A percentile compares a stretch with the other conserved stretches of the same genome.
Conservation (phyloP, 2,329 filamentous ascomycete genomes). For the Teratosphaeria nubilosa region DNA sequence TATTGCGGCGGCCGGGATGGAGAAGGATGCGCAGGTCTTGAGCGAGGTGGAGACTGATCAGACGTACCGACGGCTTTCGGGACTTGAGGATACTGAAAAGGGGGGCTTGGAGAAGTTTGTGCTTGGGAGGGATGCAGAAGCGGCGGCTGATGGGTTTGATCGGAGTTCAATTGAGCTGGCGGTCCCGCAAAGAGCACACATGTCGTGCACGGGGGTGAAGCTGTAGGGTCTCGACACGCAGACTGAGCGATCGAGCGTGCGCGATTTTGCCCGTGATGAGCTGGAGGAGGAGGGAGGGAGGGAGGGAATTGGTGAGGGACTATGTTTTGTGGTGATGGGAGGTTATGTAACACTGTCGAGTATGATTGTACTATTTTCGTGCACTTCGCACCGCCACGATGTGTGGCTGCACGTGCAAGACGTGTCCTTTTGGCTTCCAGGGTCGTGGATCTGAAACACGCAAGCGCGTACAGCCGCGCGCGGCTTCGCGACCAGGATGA, state of each 20-base stretch:
- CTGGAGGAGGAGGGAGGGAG: constrained; percentile 21
- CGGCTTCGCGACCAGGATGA: background rate
- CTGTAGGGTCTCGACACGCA: constrained; percentile 37
- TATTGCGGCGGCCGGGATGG: constrained; percentile 5
- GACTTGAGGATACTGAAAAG: constrained; percentile 4
- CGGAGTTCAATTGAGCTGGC: background rate
- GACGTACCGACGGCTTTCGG: constrained; percentile 6
- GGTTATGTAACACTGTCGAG: background rate
- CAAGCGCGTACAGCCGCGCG: background rate
- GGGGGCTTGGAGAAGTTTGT: background rate
- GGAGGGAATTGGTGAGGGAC: constrained; percentile 1
- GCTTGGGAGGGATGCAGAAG: background rate
- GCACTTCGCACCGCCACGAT: background rate
- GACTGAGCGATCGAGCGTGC: constrained; percentile 41
- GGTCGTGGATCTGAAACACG: background rate
- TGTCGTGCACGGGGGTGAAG: constrained; percentile 8
- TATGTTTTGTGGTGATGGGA: background rate
- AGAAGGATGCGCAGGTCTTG: constrained; percentile 6
- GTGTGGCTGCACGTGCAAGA: background rate
- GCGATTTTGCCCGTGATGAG: constrained; percentile 22
- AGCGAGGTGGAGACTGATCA: constrained; percentile 4
- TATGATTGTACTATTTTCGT: too few relatives aligned
- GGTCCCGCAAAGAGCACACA: constrained; percentile 1
- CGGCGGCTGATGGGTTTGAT: background rate
- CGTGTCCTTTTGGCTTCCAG: background rate